Conservation (phyloP, 345 rosid species). For the Punica granatum region DNA sequence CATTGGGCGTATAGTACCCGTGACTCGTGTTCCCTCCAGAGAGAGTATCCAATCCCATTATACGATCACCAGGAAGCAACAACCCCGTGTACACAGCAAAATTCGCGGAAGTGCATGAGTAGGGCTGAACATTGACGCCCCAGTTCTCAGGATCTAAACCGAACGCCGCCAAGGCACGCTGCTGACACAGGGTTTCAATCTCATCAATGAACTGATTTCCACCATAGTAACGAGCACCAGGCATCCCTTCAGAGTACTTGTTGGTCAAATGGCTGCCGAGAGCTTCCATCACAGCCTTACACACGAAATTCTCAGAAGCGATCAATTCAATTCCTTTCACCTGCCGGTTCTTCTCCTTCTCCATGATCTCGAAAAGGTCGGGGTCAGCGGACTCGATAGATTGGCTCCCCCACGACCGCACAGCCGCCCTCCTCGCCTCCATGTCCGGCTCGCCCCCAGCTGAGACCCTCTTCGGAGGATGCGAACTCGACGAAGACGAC, state of each 20-base stretch:
- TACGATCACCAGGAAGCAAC: constrained; percentile 56
- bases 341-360: constrained; percentile 57
- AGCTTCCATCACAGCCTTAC: constrained; percentile 72
- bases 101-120: constrained; percentile 76
- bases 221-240: constrained; percentile 61
- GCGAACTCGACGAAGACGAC: constrained; percentile 14
- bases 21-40: constrained; percentile 83
- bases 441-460: constrained; percentile 17
- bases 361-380: constrained; percentile 48
- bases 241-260: constrained; percentile 72
- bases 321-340: constrained; percentile 61
- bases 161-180: constrained; percentile 63
- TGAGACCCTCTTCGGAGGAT: constrained; percentile 15
- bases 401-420: constrained; percentile 49
- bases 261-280: constrained; percentile 72
- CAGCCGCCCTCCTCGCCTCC: constrained; percentile 26
- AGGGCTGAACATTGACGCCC: constrained; percentile 86
- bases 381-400: constrained; percentile 48
- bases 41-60: constrained; percentile 71
- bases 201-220: constrained; percentile 72
- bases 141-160: constrained; percentile 46
- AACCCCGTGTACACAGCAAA: constrained; percentile 63
- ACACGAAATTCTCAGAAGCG: constrained; percentile 75
- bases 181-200: constrained; percentile 58
- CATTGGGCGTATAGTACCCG: constrained; percentile 64